Evolutionary conservation across 75 land plant genomes (phyloP).

Genomic region (Chamaecyparis obtusa): DNA sequence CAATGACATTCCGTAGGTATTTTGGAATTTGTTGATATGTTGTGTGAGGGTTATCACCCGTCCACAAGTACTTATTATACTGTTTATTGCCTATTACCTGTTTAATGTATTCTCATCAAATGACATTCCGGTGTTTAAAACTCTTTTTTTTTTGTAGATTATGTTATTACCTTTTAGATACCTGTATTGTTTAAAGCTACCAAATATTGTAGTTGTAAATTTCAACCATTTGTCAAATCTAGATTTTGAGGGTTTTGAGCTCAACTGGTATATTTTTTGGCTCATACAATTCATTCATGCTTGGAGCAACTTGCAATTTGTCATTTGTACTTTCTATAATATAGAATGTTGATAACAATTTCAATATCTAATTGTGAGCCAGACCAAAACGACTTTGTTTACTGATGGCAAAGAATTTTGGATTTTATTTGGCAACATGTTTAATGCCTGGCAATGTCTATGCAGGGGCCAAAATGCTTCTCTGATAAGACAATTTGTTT

Average conservation of each 20-base stretch:
- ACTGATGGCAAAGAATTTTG: too few relatives aligned
- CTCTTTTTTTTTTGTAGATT: background rate
- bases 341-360: too few relatives aligned
- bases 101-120: background rate
- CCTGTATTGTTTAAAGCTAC: background rate
- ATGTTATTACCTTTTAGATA: background rate
- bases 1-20: background rate
- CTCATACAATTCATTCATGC: background rate
- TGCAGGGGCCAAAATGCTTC: too few relatives aligned
- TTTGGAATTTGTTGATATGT: background rate
- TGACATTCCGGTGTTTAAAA: background rate
- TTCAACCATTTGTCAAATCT: background rate
- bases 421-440: too few relatives aligned
- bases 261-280: background rate
- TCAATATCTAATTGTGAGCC: too few relatives aligned
- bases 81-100: too few relatives aligned
- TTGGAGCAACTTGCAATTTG: background rate
- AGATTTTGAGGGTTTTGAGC: background rate
- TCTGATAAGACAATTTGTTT: too few relatives aligned
- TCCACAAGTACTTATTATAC: background rate
- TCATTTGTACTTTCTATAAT: background rate
- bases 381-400: too few relatives aligned
- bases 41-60: too few relatives aligned
- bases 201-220: background rate
- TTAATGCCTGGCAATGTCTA: too few relatives aligned